phyloP scores from a whole-genome alignment of 2,329 filamentous ascomycete genomes.

The Grosmannia huntii region DNA sequence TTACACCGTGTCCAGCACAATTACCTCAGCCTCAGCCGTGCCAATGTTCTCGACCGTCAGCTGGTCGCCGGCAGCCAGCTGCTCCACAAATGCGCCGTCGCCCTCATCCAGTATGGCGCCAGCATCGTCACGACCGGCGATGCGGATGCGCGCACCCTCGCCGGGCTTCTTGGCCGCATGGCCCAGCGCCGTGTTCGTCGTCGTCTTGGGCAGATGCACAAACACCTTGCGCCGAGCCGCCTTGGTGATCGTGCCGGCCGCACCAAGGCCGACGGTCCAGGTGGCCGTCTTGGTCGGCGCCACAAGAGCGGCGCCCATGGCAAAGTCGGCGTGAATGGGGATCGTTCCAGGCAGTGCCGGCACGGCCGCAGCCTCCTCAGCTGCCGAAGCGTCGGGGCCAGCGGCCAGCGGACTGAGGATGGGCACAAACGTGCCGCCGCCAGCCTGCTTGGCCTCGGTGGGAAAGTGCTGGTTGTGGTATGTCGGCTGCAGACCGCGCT shows the following conservation, averaged over 20 bases:
- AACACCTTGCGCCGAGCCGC: slow-evolving; percentile 58
- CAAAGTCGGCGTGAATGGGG: slow-evolving; percentile 71
- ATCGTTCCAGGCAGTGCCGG: slow-evolving; percentile 55
- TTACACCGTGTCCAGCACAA: slow-evolving; percentile 51
- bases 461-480: slow-evolving; percentile 66
- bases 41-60: slow-evolving; percentile 55
- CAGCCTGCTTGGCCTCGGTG: slow-evolving; percentile 54
- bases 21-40: slow-evolving; percentile 55
- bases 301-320: slow-evolving; percentile 69
- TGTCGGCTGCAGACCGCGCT: slow-evolving; percentile 53
- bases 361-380: slow-evolving; percentile 51
- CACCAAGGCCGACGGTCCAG: slow-evolving; percentile 60
- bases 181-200: slow-evolving; percentile 17
- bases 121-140: slow-evolving; percentile 49
- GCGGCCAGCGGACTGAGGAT: slow-evolving; percentile 66
- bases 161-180: slow-evolving; percentile 25
- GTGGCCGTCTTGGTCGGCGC: slow-evolving; percentile 41
- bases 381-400: slow-evolving; percentile 45
- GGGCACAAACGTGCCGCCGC: slow-evolving; percentile 50
- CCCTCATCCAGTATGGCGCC: slow-evolving; percentile 54
- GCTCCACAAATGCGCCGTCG: slow-evolving; percentile 46
- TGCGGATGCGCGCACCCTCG: slow-evolving; percentile 58
- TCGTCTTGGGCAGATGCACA: slow-evolving; percentile 63
- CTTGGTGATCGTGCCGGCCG: slow-evolving; percentile 31
- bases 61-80: slow-evolving; percentile 50